phyloP scores from a whole-genome alignment of 148 eudicot species.

The Rhododendron henanense region DNA sequence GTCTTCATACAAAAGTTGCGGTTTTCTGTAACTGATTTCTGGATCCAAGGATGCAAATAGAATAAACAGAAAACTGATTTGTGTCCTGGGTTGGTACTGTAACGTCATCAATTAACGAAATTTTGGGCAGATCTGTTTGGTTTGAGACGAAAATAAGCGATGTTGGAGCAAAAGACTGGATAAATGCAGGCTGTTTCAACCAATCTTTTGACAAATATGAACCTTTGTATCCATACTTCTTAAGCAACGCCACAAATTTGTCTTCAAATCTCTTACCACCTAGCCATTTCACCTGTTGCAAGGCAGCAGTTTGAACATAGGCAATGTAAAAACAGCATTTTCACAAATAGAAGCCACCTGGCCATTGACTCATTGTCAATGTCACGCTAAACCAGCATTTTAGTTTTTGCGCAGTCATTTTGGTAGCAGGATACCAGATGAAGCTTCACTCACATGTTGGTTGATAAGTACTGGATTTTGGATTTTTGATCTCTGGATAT shows the following conservation, averaged over 20 bases:
- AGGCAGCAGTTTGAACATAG: constrained; percentile 8
- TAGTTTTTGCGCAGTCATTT: neutral
- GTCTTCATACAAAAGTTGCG: neutral
- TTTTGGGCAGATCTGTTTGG: constrained; percentile 74
- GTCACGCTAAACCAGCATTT: neutral
- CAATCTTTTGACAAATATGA: constrained; percentile 81
- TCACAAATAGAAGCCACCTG: neutral
- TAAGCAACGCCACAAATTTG: constrained; percentile 66
- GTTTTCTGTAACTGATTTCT: neutral
- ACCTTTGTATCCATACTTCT: constrained; percentile 83
- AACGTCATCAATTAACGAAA: constrained; percentile 76
- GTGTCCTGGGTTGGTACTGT: constrained; percentile 76
- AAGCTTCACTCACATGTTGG: constrained; percentile 59
- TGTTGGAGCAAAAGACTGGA: constrained; percentile 95
- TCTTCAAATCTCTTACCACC: constrained; percentile 80
- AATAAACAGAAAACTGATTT: constrained; percentile 56
- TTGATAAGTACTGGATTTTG: constrained; percentile 61
- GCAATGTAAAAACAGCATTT: neutral
- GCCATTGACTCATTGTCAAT: neutral
- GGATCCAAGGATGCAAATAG: neutral
- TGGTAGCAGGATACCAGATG: neutral
- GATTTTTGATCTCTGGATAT: constrained; percentile 89
- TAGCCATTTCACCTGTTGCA: constrained; percentile 82
- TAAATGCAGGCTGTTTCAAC: constrained; percentile 83
- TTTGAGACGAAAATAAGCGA: constrained; percentile 74